phyloP scores from a whole-genome alignment of 495 filamentous ascomycete genomes.

The Cairneyella variabilis region DNA sequence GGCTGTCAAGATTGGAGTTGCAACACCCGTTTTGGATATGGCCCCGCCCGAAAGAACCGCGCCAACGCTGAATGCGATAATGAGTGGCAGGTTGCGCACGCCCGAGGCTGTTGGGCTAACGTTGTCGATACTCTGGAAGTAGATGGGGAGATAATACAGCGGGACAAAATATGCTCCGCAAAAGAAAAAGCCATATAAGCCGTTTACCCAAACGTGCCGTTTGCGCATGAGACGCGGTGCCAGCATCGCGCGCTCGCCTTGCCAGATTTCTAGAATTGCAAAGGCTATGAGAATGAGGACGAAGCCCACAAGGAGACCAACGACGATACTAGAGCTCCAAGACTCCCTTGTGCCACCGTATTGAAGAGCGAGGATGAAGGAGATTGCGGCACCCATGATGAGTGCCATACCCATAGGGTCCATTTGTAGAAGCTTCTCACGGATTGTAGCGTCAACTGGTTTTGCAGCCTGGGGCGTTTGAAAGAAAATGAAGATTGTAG shows the following conservation, averaged over 20 bases:
- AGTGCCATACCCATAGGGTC: constrained; percentile 47
- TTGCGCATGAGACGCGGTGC: constrained; percentile 33
- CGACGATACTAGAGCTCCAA: constrained; percentile 43
- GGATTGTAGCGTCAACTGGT: constrained; percentile 27
- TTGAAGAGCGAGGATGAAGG: constrained; percentile 59
- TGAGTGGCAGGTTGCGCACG: constrained; percentile 36
- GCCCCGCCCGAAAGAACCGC: constrained; percentile 28
- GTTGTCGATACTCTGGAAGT: constrained; percentile 60
- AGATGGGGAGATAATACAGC: constrained; percentile 57
- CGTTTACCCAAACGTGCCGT: constrained; percentile 25
- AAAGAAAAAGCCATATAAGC: constrained; percentile 21
- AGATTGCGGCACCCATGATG: constrained; percentile 49
- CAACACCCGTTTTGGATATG: constrained; percentile 27
- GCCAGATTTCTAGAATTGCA: constrained; percentile 50
- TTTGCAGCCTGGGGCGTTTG: constrained; percentile 33
- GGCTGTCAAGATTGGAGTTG: constrained; percentile 26
- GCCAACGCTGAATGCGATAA: constrained; percentile 34
- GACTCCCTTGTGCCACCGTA: constrained; percentile 53
- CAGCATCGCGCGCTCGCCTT: constrained; percentile 37
- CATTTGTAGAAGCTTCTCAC: constrained; percentile 39
- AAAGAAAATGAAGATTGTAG: constrained; percentile 51
- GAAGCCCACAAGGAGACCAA: constrained; percentile 45
- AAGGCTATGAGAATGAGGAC: constrained; percentile 43
- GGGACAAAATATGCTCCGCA: constrained; percentile 8
- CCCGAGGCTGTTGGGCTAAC: no score